phyloP scores from a whole-genome alignment of 306 rosid species.

The Mimosa pudica region DNA sequence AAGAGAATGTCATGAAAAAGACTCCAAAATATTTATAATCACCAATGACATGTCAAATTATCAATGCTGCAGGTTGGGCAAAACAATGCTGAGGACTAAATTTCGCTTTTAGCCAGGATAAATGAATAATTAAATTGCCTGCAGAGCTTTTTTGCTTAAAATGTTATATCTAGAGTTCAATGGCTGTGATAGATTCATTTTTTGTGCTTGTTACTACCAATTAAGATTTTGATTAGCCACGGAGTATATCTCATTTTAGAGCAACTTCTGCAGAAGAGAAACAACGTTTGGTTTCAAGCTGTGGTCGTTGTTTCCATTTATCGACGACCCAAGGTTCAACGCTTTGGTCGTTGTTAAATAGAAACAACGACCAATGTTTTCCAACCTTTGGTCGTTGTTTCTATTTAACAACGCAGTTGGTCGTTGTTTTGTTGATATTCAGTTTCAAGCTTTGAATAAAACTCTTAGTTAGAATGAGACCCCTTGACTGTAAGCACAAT shows the following conservation, averaged over 20 bases:
- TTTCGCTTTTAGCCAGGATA: conserved; percentile 1
- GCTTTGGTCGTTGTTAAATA: too few species aligned
- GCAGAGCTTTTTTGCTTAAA: neutral
- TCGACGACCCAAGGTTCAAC: too few species aligned
- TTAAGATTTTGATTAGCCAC: neutral
- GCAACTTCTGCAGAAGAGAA: too few species aligned
- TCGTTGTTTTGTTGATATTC: too few species aligned
- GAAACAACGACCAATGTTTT: too few species aligned
- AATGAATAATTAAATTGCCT: neutral
- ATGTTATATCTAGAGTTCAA: conserved; percentile 9
- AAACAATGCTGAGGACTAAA: conserved; percentile 10
- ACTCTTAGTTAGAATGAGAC: too few species aligned
- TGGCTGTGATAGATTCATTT: neutral
- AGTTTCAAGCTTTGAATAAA: too few species aligned
- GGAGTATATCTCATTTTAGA: neutral
- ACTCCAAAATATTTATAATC: neutral
- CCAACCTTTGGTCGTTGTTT: too few species aligned
- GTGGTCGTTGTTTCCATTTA: too few species aligned
- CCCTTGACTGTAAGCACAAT: too few species aligned
- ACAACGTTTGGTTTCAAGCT: too few species aligned
- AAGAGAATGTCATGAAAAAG: neutral
- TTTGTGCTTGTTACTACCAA: conserved; percentile 4
- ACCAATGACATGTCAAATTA: conserved; percentile 7
- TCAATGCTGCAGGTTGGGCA: neutral
- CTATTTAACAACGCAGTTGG: too few species aligned